Evolutionary conservation across 169 alveolate genomes (phyloP).

Genomic region (Perkinsus marinus): DNA sequence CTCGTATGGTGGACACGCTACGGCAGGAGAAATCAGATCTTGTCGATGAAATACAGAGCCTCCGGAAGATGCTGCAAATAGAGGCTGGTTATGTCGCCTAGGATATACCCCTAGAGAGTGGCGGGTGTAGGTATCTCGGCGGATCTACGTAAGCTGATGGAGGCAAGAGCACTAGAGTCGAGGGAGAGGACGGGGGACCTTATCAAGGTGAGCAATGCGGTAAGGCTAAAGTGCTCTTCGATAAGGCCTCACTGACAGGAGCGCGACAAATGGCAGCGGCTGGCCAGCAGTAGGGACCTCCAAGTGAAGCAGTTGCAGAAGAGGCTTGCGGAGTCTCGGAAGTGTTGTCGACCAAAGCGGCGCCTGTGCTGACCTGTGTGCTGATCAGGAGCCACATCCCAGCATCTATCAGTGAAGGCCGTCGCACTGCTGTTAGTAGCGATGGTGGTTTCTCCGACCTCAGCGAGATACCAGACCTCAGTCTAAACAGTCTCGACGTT

Average conservation of each 20-base stretch:
- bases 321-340: background rate
- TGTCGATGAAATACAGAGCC: background rate
- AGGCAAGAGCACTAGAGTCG: background rate
- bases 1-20: background rate
- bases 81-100: background rate
- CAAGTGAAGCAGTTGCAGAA: background rate
- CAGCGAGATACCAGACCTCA: background rate
- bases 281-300: background rate
- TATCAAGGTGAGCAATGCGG: background rate
- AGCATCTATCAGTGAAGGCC: background rate
- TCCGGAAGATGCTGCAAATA: background rate
- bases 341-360: background rate
- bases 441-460: background rate
- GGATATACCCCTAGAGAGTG: background rate
- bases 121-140: background rate
- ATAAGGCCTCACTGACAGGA: background rate
- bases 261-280: background rate
- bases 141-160: background rate
- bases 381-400: background rate
- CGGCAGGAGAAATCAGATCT: background rate
- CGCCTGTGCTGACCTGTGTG: too few relatives aligned
- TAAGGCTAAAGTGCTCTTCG: background rate
- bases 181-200: background rate
- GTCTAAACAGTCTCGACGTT: background rate
- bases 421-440: background rate